Conservation (phyloP, 139 green algal species). For the Auxenochlorella protothecoides region DNA sequence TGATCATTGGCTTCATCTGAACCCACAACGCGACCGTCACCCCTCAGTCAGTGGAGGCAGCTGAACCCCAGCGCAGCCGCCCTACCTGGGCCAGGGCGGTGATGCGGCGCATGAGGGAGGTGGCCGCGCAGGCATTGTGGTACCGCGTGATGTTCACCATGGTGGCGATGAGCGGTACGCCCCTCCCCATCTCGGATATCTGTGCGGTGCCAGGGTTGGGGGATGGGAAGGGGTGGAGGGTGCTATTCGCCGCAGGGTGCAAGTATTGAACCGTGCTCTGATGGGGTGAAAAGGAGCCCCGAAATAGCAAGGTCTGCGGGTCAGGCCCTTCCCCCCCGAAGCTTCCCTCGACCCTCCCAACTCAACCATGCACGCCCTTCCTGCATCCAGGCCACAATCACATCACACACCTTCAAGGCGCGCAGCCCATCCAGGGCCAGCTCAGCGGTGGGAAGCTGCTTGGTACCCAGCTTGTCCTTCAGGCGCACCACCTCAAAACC, state of each 20-base stretch:
- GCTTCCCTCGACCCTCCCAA: background rate
- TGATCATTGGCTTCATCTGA: background rate
- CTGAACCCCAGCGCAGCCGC: too few species aligned
- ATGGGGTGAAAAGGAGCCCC: too few species aligned
- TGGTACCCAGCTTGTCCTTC: conserved; percentile 21
- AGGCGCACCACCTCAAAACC: conserved; percentile 18
- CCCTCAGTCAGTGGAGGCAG: background rate
- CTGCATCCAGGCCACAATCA: background rate
- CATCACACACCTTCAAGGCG: background rate
- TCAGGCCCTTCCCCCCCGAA: too few species aligned
- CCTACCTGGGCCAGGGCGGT: conserved; percentile 8
- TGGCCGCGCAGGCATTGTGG: conserved; percentile 9
- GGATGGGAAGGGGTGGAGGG: too few species aligned
- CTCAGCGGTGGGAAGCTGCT: conserved; percentile 18
- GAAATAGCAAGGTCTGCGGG: too few species aligned
- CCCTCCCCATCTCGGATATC: conserved; percentile 7
- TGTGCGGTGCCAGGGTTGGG: background rate
- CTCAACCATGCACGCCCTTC: background rate
- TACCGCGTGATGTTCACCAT: conserved; percentile 19
- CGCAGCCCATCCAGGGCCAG: conserved; percentile 1
- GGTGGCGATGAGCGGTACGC: conserved; percentile 9
- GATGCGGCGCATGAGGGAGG: conserved; percentile 12
- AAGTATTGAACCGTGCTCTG: too few species aligned
- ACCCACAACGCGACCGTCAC: background rate
- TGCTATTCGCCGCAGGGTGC: too few species aligned